Conservation (phyloP, 1,139 yeast species). For the Geotrichum reessii region DNA sequence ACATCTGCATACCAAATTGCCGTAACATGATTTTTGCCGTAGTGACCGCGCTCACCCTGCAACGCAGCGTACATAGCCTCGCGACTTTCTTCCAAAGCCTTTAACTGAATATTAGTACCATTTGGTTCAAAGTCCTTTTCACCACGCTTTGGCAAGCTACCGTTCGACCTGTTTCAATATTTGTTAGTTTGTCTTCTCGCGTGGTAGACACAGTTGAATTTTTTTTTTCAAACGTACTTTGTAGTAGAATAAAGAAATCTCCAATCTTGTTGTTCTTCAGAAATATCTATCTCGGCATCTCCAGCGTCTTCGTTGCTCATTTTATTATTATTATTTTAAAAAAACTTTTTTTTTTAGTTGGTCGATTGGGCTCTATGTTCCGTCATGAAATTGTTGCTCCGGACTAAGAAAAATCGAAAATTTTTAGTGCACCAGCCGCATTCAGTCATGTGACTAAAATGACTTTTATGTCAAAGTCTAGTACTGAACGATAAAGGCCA, state of each 20-base stretch:
- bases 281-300: slow-evolving; percentile 36
- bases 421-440: not conserved
- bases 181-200: not conserved
- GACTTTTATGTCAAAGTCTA: too few species aligned
- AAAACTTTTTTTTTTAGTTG: not conserved
- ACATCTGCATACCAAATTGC: slow-evolving; percentile 45
- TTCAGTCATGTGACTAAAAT: not conserved
- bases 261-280: slow-evolving; percentile 74
- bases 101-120: slow-evolving; percentile 57
- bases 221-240: slow-evolving; percentile 17
- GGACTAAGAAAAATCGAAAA: not conserved
- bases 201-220: not conserved
- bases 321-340: too few species aligned
- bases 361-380: not conserved
- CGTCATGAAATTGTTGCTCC: not conserved
- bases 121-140: slow-evolving; percentile 87
- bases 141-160: slow-evolving; percentile 58
- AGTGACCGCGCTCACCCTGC: slow-evolving; percentile 53
- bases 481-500: too few species aligned
- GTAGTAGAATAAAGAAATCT: slow-evolving; percentile 35
- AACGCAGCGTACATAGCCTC: slow-evolving; percentile 72
- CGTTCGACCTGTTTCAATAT: slow-evolving; percentile 28
- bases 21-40: slow-evolving; percentile 34
- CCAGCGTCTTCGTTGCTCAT: not conserved
- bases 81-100: slow-evolving; percentile 50